phyloP scores from a whole-genome alignment of 75 land plant species.

The Gnetum montanum region DNA sequence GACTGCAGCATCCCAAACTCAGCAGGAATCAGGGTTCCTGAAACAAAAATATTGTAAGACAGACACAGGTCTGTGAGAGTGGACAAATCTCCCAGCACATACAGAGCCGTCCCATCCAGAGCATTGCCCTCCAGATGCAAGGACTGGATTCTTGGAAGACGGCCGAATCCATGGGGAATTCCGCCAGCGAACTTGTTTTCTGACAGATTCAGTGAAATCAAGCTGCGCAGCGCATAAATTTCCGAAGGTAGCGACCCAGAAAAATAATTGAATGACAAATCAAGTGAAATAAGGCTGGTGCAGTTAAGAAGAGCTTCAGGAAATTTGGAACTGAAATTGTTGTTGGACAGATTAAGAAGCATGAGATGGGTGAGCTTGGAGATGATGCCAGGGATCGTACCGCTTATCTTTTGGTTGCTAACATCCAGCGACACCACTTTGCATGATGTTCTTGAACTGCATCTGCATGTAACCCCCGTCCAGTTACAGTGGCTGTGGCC shows the following conservation, averaged over 20 bases:
- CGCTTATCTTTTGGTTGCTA: not conserved
- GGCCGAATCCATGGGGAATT: conserved; percentile 25
- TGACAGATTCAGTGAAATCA: conserved; percentile 29
- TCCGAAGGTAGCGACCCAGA: conserved; percentile 34
- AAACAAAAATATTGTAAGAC: conserved; percentile 28
- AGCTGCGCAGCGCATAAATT: conserved; percentile 12
- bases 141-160: conserved; percentile 22
- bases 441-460: not conserved
- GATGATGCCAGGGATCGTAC: not conserved
- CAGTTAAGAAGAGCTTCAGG: conserved; percentile 22
- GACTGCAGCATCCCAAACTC: conserved; percentile 34
- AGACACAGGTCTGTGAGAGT: conserved; percentile 31
- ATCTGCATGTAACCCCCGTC: conserved; percentile 24
- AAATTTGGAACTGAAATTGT: not conserved
- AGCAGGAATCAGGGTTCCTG: conserved; percentile 19
- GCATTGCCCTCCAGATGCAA: conserved; percentile 35
- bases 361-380: not conserved
- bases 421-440: not conserved
- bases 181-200: conserved; percentile 40
- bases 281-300: conserved; percentile 19
- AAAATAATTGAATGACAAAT: conserved; percentile 36
- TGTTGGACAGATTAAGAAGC: not conserved
- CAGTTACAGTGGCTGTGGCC: conserved; percentile 22
- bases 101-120: conserved; percentile 47
- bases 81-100: conserved; percentile 33